These are phyloP conservation scores for Saprolegnia diclina DNA, from an alignment of 352 stramenopile species.

Conservation along the genomic window DNA sequence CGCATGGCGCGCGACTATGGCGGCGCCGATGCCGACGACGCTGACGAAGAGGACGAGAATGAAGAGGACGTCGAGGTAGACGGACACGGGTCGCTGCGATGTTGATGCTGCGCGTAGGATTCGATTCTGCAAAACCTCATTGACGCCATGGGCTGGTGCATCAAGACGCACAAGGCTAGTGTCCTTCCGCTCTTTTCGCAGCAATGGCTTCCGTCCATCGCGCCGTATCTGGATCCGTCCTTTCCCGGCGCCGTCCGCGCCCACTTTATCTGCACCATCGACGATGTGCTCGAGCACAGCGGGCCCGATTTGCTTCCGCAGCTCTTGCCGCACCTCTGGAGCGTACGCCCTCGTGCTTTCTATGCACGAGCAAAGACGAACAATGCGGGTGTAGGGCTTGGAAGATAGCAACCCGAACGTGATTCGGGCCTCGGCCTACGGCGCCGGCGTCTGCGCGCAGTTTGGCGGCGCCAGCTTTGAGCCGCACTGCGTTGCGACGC, in stretches of 20 bases:
- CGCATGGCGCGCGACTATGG: constrained; percentile 35
- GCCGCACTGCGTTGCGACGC: constrained; percentile 51
- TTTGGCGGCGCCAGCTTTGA: constrained; percentile 67
- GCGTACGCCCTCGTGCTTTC: constrained; percentile 10
- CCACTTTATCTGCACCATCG: constrained; percentile 83
- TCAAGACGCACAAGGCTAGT: constrained; percentile 72
- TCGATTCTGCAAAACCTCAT: constrained; percentile 42
- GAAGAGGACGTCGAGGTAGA: constrained; percentile 52
- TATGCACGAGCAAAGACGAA: not conserved
- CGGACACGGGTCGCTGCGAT: constrained; percentile 4
- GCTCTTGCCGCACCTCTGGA: constrained; percentile 59
- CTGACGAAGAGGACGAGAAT: constrained; percentile 74
- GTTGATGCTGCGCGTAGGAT: constrained; percentile 5
- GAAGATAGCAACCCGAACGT: constrained; percentile 56
- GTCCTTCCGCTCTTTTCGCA: constrained; percentile 75
- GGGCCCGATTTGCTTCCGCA: constrained; percentile 59
- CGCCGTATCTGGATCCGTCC: constrained; percentile 52
- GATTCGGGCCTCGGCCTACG: constrained; percentile 77
- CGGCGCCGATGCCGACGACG: constrained; percentile 35
- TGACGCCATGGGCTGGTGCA: constrained; percentile 79
- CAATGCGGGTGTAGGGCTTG: constrained; percentile 42
- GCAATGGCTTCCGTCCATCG: constrained; percentile 61
- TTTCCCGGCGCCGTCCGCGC: constrained; percentile 58
- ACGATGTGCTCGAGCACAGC: constrained; percentile 85
- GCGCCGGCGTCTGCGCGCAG: constrained; percentile 76